phyloP scores from a whole-genome alignment of 208 protist species.

The Trypanosoma grayi region DNA sequence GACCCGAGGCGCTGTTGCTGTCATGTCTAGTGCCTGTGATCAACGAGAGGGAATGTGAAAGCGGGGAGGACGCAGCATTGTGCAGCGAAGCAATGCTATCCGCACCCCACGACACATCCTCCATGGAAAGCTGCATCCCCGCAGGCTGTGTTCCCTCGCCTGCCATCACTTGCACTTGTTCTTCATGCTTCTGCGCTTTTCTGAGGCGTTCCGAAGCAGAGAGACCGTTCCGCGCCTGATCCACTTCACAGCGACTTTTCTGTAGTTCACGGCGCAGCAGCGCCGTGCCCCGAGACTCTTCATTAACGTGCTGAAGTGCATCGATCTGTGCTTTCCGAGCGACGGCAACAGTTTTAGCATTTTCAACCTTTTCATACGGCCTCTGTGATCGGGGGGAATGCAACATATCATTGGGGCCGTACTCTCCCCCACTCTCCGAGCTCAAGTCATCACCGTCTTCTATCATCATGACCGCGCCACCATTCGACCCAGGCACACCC shows the following conservation, averaged over 20 bases:
- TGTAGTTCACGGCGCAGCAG: conserved; percentile 14
- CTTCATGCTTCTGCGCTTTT: neutral
- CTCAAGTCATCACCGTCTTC: conserved; percentile 9
- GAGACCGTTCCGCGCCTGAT: conserved; percentile 1
- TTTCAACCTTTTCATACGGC: neutral
- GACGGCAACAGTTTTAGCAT: neutral
- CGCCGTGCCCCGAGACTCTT: neutral
- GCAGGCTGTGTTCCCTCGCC: no score
- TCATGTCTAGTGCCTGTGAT: neutral
- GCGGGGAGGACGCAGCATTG: neutral
- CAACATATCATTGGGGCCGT: neutral
- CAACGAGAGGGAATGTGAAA: neutral
- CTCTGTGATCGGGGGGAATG: neutral
- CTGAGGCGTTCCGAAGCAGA: neutral
- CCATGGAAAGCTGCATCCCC: neutral
- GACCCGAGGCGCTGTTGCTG: no score
- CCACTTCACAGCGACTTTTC: conserved; percentile 2
- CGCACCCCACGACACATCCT: conserved; percentile 9
- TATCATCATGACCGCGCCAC: neutral
- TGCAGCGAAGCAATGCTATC: neutral
- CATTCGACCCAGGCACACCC: neutral
- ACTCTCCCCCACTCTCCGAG: neutral
- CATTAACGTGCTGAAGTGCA: neutral
- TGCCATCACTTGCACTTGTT: neutral
- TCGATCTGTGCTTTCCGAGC: neutral